Base-by-base conservation (phyloP, 2,329 filamentous ascomycete genomes). In the Aspergillus sp. region DNA sequence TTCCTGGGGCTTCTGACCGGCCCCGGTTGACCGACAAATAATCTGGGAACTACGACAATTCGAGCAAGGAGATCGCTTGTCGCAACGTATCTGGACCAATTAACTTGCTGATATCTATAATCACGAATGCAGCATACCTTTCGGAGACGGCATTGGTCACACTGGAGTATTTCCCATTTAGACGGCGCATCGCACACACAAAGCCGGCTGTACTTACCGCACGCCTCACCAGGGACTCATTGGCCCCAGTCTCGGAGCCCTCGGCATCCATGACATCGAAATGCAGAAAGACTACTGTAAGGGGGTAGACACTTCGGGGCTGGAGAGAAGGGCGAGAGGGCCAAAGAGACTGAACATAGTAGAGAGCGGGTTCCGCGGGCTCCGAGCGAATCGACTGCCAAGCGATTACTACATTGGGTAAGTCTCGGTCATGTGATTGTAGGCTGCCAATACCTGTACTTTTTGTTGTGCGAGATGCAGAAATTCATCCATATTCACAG, bases 61-160 rank as follows among this genome's bases (percentile, higher is more conserved):
- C 5, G 72, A 71, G 60, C 73, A 76, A 47, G 73, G 72, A 1
- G 64, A 66, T 36, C 68, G 67, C 54, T 74, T 72, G 53, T 76
- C 72, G 52, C 73, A 76, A 56, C 70, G 66, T 41, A 76, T 73
- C 72, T 76, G 50, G 19, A 11, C 21, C 20, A 16, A 13, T 6
- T 32, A 48, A 47, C 25, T 10, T 10, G 11, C 25, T 29, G 6
- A 29, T 29, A 7, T 10, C 51, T 47, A 49, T 4, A 42, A 47
- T 31, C 7, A 44, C 32, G 16, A 49, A 17, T 31, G n/a, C n/a
- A 38, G 32, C n/a, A 45, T 60, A 70, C 68, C 60, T 71, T 71
- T 58, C 68, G 57, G 19, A 61, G 45, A 11, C 68, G 67, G 29
- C 68, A 71, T 58, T 70, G 68, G 48, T 71, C 68, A 51, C 68